These are phyloP conservation scores for Candida jianshihensis DNA, from an alignment of 805 yeast genomes.

Conservation along the genomic window DNA sequence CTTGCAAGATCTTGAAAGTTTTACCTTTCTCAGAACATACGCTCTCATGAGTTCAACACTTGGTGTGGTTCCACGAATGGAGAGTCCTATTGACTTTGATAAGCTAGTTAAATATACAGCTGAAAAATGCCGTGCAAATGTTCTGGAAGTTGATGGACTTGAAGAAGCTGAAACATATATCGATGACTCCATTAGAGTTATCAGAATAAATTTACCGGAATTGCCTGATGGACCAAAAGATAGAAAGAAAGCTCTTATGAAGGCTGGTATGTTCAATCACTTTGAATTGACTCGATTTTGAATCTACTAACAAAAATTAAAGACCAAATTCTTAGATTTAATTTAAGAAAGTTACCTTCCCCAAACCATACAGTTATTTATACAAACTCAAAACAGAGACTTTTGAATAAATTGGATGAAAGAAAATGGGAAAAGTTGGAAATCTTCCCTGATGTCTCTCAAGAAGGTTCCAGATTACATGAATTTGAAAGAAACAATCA, in stretches of 20 bases:
- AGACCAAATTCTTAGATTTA: constrained; percentile 37
- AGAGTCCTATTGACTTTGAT: constrained; percentile 32
- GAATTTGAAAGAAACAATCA: constrained; percentile 53
- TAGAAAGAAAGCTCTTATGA: constrained; percentile 27
- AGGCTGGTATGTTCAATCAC: constrained; percentile 41
- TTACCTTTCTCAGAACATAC: constrained; percentile 45
- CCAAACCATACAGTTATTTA: constrained; percentile 61
- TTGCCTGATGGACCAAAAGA: constrained; percentile 31
- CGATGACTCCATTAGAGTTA: constrained; percentile 57
- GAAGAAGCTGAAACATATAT: constrained; percentile 49
- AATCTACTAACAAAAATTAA: constrained; percentile 9
- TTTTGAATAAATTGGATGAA: constrained; percentile 21
- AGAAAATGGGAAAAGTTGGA: constrained; percentile 28
- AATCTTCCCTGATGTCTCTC: constrained; percentile 51
- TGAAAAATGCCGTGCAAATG: constrained; percentile 46
- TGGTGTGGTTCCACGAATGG: constrained; percentile 48
- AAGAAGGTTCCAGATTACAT: constrained; percentile 38
- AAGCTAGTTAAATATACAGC: constrained; percentile 35
- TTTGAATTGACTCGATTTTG: no score
- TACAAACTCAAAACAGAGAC: constrained; percentile 34
- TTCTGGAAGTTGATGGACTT: constrained; percentile 33
- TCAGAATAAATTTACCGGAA: constrained; percentile 50
- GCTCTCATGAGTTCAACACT: constrained; percentile 53
- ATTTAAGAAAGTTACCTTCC: constrained; percentile 65
- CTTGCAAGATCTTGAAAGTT: constrained; percentile 33